phyloP scores from a whole-genome alignment of 176 grass and related monocot species.

The Oryza coarctata region DNA sequence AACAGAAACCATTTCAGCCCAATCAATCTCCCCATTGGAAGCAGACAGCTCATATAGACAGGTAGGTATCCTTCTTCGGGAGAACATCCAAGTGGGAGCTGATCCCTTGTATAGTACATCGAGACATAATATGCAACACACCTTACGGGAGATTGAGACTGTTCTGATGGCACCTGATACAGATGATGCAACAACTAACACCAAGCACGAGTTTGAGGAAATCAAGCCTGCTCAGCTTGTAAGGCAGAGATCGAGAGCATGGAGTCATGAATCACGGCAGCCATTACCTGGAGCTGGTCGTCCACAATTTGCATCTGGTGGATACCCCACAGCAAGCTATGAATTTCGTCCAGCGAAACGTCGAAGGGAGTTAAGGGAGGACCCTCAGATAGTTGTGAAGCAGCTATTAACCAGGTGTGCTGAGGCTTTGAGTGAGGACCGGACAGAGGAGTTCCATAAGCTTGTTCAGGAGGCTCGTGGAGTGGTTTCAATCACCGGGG shows the following conservation, averaged over 20 bases:
- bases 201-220: slow-evolving; percentile 48
- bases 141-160: slow-evolving; percentile 85
- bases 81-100: slow-evolving; percentile 44
- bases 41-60: slow-evolving; percentile 59
- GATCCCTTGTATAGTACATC: slow-evolving; percentile 57
- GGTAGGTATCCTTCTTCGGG: slow-evolving; percentile 29
- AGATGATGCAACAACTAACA: slow-evolving; percentile 53
- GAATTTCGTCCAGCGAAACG: slow-evolving; percentile 73
- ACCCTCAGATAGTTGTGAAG: slow-evolving; percentile 57
- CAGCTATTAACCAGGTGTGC: slow-evolving; percentile 72
- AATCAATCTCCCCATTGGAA: slow-evolving; percentile 68
- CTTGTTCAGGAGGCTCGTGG: slow-evolving; percentile 61
- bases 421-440: slow-evolving; percentile 61
- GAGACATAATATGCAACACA: slow-evolving; percentile 73
- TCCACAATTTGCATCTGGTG: slow-evolving; percentile 36
- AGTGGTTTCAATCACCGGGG: slow-evolving; percentile 74
- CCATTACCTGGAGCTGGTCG: slow-evolving; percentile 32
- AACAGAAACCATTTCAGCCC: slow-evolving; percentile 63
- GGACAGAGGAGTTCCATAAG: slow-evolving; percentile 66
- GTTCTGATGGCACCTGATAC: slow-evolving; percentile 90
- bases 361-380: slow-evolving; percentile 55
- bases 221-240: slow-evolving; percentile 52
- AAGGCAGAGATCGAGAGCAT: slow-evolving; percentile 64
- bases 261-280: slow-evolving; percentile 59
- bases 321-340: slow-evolving; percentile 43